phyloP scores from a whole-genome alignment of 257 asterid species.

The Coffea eugenioides region DNA sequence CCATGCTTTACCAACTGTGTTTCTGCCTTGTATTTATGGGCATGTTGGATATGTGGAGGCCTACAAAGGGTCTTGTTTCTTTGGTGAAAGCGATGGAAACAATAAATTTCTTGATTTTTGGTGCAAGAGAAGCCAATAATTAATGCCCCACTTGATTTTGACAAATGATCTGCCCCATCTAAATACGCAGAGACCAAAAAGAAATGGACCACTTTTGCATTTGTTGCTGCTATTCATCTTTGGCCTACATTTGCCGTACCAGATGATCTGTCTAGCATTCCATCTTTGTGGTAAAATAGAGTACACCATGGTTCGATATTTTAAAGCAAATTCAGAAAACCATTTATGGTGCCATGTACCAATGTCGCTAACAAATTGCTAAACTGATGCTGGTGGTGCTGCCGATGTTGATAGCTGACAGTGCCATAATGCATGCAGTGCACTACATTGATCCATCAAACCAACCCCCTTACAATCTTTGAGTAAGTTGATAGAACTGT shows the following conservation, averaged over 20 bases:
- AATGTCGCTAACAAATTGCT: constrained; percentile 5
- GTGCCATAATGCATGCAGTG: constrained; percentile 3
- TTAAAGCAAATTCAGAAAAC: constrained; percentile 11
- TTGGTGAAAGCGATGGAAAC: constrained; percentile 9
- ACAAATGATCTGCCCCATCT: constrained; percentile 13
- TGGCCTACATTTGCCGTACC: constrained; percentile 8
- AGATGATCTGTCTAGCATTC: background rate
- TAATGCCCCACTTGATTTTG: constrained; percentile 16
- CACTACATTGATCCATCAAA: background rate
- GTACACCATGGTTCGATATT: constrained; percentile 1
- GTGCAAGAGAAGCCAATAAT: background rate
- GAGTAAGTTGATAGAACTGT: constrained; percentile 11
- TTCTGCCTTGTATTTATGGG: background rate
- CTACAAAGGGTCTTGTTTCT: background rate
- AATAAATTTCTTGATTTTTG: background rate
- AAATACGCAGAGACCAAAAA: background rate
- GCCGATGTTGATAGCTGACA: constrained; percentile 1
- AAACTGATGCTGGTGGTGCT: background rate
- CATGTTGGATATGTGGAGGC: constrained; percentile 13
- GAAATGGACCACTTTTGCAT: constrained; percentile 15
- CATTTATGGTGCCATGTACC: constrained; percentile 10
- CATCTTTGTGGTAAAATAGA: background rate
- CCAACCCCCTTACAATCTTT: background rate
- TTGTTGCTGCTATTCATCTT: constrained; percentile 1
- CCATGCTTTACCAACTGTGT: background rate